phyloP scores from a whole-genome alignment of 1,284 basidiomycete species.

The Rhodotorula sp. region DNA sequence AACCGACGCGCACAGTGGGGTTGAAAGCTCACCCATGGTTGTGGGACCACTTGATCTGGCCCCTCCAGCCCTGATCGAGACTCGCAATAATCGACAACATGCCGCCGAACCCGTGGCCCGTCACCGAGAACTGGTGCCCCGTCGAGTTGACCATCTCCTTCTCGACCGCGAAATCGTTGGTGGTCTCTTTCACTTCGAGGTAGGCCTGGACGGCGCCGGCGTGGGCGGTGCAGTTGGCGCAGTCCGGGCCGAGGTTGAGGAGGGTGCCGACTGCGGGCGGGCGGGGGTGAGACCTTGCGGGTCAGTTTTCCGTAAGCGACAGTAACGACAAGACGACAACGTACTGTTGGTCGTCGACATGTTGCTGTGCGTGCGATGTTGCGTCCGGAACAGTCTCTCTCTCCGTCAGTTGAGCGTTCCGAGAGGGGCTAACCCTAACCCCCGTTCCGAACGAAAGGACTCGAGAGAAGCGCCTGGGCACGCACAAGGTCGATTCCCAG shows the following conservation, averaged over 20 bases:
- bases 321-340: not conserved
- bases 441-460: not conserved
- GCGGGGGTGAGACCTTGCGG: too few species aligned
- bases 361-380: not conserved
- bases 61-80: conserved; percentile 39
- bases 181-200: conserved; percentile 42
- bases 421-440: too few species aligned
- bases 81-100: conserved; percentile 41
- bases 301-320: not conserved
- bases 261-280: conserved; percentile 21
- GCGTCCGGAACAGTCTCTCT: not conserved
- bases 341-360: conserved; percentile 5
- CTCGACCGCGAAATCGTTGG: conserved; percentile 42
- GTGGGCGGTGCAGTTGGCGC: conserved; percentile 41
- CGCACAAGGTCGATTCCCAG: conserved; percentile 32
- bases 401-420: not conserved
- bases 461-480: not conserved
- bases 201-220: conserved; percentile 39
- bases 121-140: conserved; percentile 42
- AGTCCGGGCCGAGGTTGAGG: conserved; percentile 27
- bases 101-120: conserved; percentile 43
- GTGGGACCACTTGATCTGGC: conserved; percentile 31
- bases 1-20: not conserved
- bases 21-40: not conserved
- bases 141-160: conserved; percentile 36